Base-by-base conservation (phyloP, 495 filamentous ascomycete genomes). In the Apodospora peruviana region DNA sequence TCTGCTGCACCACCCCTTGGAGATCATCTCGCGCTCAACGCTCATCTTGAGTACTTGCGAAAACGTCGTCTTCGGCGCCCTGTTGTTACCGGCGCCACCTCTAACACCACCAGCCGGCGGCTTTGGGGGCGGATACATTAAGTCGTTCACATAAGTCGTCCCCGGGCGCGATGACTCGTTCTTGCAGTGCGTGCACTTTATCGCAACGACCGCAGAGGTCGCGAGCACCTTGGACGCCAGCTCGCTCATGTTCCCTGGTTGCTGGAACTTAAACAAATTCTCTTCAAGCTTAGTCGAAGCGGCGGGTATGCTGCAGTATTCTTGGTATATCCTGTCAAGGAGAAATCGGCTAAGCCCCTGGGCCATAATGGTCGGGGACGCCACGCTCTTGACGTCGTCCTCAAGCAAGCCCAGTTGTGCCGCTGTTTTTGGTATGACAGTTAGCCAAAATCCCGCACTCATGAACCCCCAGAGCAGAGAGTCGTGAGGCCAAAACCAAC, bases 1-100 rank as follows among this genome's bases (percentile, higher is more conserved):
- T 51, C 81, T 79, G 47, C 84, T 86, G 58, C 93, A 98, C 88
- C 89, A 98, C 3, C 91, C 93, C 50, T 89, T 76, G 11, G 81
- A 85, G 21, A 84, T 81, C 1, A 85, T 85, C 53, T 95, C 86
- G 12, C 85, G 72, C 57, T 96, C 90, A 12, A 97, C 87, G 45
- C 90, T 91, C 40, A 82, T 81, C 58, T 93, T 90, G 32, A 96
- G 67, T 20, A 91, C 79, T 55, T 89, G 83, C 0, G 88, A 91
- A 58, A 96, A 96, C 10, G 76, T 76, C 21, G 68, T 70, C 29
- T 75, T 78, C 38, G 80, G 75, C 0, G 73, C 63, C 43, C 75
- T 77, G n/a, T n/a, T n/a, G n/a, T n/a, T n/a, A n/a, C n/a, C n/a
- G n/a, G n/a, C n/a, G 22, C 72, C 68, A 39, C 80, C 79, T 52